phyloP scores from a whole-genome alignment of 1,284 basidiomycete genomes.

The Cryptococcus sp. region DNA sequence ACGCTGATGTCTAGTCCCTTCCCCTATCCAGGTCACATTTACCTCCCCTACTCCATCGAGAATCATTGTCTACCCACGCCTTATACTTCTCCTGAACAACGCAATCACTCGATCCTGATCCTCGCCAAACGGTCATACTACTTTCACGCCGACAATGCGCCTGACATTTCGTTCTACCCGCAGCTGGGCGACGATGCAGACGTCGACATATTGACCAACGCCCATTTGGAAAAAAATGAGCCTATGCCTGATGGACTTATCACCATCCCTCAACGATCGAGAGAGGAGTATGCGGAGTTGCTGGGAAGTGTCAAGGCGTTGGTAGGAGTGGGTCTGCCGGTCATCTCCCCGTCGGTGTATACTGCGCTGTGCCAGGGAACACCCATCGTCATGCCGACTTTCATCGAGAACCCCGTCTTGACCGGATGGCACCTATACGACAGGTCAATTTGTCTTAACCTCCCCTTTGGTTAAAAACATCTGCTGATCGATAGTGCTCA shows the following conservation, averaged over 20 bases:
- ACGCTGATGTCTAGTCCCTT: slow-evolving; percentile 25
- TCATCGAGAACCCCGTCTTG: slow-evolving; percentile 12
- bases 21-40: slow-evolving; percentile 28
- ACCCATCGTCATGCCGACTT: slow-evolving; percentile 41
- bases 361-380: slow-evolving; percentile 40
- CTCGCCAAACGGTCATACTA: slow-evolving; percentile 38
- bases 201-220: slow-evolving; percentile 29
- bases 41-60: slow-evolving; percentile 40
- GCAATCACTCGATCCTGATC: slow-evolving; percentile 31
- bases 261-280: slow-evolving; percentile 18
- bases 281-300: slow-evolving; percentile 26
- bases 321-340: slow-evolving; percentile 38
- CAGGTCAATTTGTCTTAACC: slow-evolving; percentile 10
- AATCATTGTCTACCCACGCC: slow-evolving; percentile 28
- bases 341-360: slow-evolving; percentile 39
- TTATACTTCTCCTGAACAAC: slow-evolving; percentile 18
- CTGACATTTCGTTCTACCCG: slow-evolving; percentile 23
- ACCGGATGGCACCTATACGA: slow-evolving; percentile 32
- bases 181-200: slow-evolving; percentile 11
- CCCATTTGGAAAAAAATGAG: slow-evolving; percentile 19
- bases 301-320: slow-evolving; percentile 32
- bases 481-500: not conserved
- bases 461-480: not conserved
- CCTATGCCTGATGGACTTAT: slow-evolving; percentile 34
- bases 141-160: slow-evolving; percentile 16